Conservation (phyloP, 495 filamentous ascomycete genomes). For the Aspergillus panamensis region DNA sequence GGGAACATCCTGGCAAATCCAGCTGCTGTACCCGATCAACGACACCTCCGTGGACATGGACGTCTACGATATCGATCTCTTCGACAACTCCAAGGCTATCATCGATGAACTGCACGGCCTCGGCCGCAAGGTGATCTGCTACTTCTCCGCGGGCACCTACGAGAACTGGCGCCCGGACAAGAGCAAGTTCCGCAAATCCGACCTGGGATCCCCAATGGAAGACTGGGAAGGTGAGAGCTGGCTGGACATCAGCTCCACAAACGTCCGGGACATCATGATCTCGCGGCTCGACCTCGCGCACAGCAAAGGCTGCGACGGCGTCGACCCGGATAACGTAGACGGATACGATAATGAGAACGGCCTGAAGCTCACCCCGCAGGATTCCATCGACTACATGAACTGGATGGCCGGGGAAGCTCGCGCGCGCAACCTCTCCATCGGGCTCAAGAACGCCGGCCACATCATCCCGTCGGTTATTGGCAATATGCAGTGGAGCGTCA, state of each 20-base stretch:
- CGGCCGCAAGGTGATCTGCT: conserved; percentile 64
- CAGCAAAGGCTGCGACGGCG: conserved; percentile 63
- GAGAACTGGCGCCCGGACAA: conserved; percentile 58
- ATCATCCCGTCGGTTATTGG: conserved; percentile 56
- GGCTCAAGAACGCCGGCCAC: conserved; percentile 62
- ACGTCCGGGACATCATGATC: conserved; percentile 60
- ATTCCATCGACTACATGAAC: conserved; percentile 55
- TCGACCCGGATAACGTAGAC: conserved; percentile 72
- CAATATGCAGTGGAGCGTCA: conserved; percentile 63
- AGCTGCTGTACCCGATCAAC: conserved; percentile 42
- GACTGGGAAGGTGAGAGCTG: conserved; percentile 67
- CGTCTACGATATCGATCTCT: conserved; percentile 63
- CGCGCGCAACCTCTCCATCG: conserved; percentile 48
- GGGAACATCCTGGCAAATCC: conserved; percentile 55
- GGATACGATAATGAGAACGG: conserved; percentile 59
- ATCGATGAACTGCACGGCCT: conserved; percentile 47
- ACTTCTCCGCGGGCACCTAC: conserved; percentile 66
- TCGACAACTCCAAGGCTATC: conserved; percentile 43
- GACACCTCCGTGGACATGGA: conserved; percentile 44
- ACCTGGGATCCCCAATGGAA: conserved; percentile 51
- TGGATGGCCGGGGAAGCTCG: conserved; percentile 56
- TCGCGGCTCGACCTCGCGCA: conserved; percentile 52
- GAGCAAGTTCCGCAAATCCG: conserved; percentile 44
- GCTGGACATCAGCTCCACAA: conserved; percentile 55
- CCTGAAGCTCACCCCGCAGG: conserved; percentile 49